Conservation (phyloP, 108 stramenopile species). For the Bacterosira constricta region DNA sequence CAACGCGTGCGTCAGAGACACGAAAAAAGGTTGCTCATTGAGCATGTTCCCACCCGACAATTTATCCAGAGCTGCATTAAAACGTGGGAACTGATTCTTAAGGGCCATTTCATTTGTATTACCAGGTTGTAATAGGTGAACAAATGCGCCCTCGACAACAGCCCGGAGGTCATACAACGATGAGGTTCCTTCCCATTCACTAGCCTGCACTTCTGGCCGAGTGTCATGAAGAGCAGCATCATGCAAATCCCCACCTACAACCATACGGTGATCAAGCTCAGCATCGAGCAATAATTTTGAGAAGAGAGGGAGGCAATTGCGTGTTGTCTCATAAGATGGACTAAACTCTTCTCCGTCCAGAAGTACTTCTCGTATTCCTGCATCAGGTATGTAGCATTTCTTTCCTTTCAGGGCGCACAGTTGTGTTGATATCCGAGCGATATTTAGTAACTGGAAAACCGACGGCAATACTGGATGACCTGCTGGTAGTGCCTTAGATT, state of each 20-base stretch:
- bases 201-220: slow-evolving; percentile 16
- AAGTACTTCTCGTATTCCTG: slow-evolving; percentile 45
- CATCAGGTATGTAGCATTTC: slow-evolving; percentile 63
- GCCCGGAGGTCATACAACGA: slow-evolving; percentile 59
- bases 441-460: slow-evolving; percentile 77
- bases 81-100: slow-evolving; percentile 67
- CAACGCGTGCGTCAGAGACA: slow-evolving; percentile 69
- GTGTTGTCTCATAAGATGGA: slow-evolving; percentile 60
- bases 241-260: slow-evolving; percentile 70
- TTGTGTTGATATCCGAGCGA: slow-evolving; percentile 76
- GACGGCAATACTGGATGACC: slow-evolving; percentile 73
- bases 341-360: slow-evolving; percentile 45
- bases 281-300: slow-evolving; percentile 68
- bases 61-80: slow-evolving; percentile 58
- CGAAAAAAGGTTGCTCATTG: slow-evolving; percentile 70
- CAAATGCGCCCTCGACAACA: slow-evolving; percentile 69
- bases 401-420: slow-evolving; percentile 77
- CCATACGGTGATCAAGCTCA: slow-evolving; percentile 71
- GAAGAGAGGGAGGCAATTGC: slow-evolving; percentile 67
- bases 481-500: slow-evolving; percentile 56
- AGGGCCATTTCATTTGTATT: slow-evolving; percentile 73
- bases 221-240: slow-evolving; percentile 48
- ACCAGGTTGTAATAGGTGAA: slow-evolving; percentile 74
- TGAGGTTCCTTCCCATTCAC: slow-evolving; percentile 43
- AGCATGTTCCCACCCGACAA: slow-evolving; percentile 58